Conservation (phyloP, 1,284 basidiomycete species). For the Kwoniella shivajii region DNA sequence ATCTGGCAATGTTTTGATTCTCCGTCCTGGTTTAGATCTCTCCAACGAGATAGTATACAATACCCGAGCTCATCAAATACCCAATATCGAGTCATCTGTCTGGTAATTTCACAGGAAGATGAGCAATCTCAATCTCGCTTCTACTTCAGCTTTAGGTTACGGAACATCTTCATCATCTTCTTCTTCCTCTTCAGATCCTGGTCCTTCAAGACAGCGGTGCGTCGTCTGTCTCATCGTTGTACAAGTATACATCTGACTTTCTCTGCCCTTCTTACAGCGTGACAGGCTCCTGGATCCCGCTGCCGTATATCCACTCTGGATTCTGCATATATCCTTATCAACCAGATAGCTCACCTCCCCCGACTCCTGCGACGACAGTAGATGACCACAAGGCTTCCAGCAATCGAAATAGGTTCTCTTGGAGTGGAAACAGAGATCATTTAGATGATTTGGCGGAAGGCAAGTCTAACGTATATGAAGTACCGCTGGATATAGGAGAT, state of each 20-base stretch:
- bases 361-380: slow-evolving; percentile 26
- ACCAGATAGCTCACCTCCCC: slow-evolving; percentile 25
- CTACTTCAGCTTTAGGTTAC: neutral
- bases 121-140: neutral
- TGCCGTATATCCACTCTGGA: slow-evolving; percentile 50
- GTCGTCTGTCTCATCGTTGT: neutral
- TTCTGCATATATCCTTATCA: slow-evolving; percentile 47
- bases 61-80: neutral
- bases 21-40: neutral
- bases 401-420: slow-evolving; percentile 33
- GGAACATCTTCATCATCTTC: neutral
- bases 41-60: neutral
- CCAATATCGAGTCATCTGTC: neutral
- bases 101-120: neutral
- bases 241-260: neutral
- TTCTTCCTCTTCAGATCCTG: slow-evolving; percentile 1
- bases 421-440: slow-evolving; percentile 25
- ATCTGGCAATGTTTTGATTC: neutral
- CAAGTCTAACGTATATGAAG: slow-evolving; percentile 47
- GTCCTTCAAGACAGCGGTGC: slow-evolving; percentile 5
- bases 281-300: slow-evolving; percentile 44
- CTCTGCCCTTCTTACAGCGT: neutral
- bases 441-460: slow-evolving; percentile 16
- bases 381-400: neutral
- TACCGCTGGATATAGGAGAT: slow-evolving; percentile 70